Base-by-base conservation (phyloP, 169 alveolate genomes). In the Plasmodium berghei region DNA sequence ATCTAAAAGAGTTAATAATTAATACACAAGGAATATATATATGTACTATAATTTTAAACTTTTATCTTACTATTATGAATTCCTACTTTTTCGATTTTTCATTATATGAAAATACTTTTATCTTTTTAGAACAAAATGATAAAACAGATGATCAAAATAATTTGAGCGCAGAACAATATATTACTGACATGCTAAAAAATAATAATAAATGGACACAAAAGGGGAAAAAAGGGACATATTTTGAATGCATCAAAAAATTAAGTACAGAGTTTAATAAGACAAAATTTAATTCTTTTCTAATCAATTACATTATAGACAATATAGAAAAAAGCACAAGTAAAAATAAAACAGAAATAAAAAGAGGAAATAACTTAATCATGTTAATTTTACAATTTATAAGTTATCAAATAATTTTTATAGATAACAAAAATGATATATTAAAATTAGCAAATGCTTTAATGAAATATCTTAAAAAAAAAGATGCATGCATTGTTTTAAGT, bases 71-170 rank as follows among this genome's bases (percentile, higher is more conserved):
- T 26, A 56, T 83, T 42, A 55, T 58, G 8, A 83, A 83, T 61
- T 14, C 90, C 1, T 83, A 66, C 58, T 83, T 83, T 48, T 83
- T 69, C 59, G 90, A 83, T 40, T 83, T 83, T 69, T 83, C 90
- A 8, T 61, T 83, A 2, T 83, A 83, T 69, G 48, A 83, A 67
- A 83, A 69, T 26, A 48, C 80, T 9, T 24, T 69, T 6, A 10
- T 46, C 45, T 9, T 34, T 22, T 22, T 69, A 61, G 59, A 83
- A n/a, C 20, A 69, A 42, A 59, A 56, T 14, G 62, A 28, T 5
- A 52, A 28, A 1, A 26, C 8, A 55, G 26, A 20, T 10, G 63
- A 62, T 2, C 24, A 18, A 14, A 42, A 24, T 16, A 26, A 64
- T 10, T 34, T 1, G 9, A 61, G 14, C 20, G 16, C 56, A 24